These are phyloP conservation scores for Brachypodium distachyon DNA, from an alignment of 202 grass and related monocot genomes.

Conservation along the genomic window DNA sequence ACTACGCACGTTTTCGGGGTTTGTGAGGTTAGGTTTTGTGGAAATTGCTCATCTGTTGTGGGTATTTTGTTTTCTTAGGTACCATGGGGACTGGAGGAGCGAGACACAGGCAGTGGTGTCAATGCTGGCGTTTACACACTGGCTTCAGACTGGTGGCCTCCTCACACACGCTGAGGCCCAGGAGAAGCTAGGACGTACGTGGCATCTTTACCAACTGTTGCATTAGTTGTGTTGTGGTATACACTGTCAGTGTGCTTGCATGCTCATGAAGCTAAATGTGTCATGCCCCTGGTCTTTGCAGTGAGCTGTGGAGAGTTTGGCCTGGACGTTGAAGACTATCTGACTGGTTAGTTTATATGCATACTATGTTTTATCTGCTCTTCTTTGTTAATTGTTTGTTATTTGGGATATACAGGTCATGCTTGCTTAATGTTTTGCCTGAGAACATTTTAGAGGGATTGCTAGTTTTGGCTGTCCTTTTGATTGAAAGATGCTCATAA, in stretches of 20 bases:
- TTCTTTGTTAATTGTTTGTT: neutral
- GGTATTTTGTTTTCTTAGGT: slow-evolving; percentile 37
- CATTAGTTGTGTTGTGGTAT: slow-evolving; percentile 5
- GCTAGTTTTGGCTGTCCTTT: neutral
- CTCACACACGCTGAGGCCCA: slow-evolving; percentile 77
- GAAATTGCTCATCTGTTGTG: slow-evolving; percentile 3
- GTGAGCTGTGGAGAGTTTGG: slow-evolving; percentile 74
- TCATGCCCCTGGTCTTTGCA: slow-evolving; percentile 27
- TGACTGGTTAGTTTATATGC: slow-evolving; percentile 45
- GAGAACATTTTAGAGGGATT: neutral
- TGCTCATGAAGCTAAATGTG: slow-evolving; percentile 2
- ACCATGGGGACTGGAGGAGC: slow-evolving; percentile 74
- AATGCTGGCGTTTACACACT: slow-evolving; percentile 72
- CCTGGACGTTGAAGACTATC: slow-evolving; percentile 93
- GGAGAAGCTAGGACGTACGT: slow-evolving; percentile 80
- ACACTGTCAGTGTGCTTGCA: neutral
- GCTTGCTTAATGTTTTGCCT: neutral
- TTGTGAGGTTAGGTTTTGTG: neutral
- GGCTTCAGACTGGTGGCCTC: slow-evolving; percentile 67
- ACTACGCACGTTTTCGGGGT: neutral
- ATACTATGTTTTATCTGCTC: neutral
- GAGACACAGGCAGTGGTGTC: slow-evolving; percentile 74
- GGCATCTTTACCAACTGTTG: neutral
- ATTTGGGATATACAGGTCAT: neutral
- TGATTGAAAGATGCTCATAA: neutral